Conservation (phyloP, 2,329 filamentous ascomycete genomes). For the Hirsutella thompsonii region DNA sequence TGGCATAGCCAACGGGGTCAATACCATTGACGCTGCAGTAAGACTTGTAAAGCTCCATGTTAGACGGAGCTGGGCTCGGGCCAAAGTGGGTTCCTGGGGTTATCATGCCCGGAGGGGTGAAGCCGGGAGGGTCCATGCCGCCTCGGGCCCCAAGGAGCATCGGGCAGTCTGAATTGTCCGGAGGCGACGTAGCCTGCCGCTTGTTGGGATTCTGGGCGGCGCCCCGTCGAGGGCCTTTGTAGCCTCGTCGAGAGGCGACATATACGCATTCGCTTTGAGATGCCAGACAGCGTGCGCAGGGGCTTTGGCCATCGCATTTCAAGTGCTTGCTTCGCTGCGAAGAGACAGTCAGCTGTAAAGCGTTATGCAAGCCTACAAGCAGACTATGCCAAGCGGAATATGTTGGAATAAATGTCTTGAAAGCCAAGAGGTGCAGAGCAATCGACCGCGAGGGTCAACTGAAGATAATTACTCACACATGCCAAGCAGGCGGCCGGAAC, state of each 20-base stretch:
- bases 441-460: too few relatives aligned
- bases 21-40: slow-evolving; percentile 13
- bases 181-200: slow-evolving; percentile 31
- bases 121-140: slow-evolving; percentile 3
- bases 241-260: slow-evolving; percentile 61
- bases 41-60: slow-evolving; percentile 28
- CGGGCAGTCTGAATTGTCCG: slow-evolving; percentile 24
- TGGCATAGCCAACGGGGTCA: slow-evolving; percentile 9
- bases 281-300: slow-evolving; percentile 54
- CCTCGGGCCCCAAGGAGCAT: slow-evolving; percentile 16
- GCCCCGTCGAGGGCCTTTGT: slow-evolving; percentile 43
- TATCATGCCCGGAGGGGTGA: slow-evolving; percentile 4
- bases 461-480: slow-evolving; percentile 30
- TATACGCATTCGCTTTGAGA: slow-evolving; percentile 54
- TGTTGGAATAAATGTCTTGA: too few relatives aligned
- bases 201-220: slow-evolving; percentile 33
- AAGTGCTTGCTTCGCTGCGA: slow-evolving; percentile 51
- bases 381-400: too few relatives aligned
- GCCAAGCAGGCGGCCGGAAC: slow-evolving; percentile 40
- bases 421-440: too few relatives aligned
- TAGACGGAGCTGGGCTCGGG: slow-evolving; percentile 6
- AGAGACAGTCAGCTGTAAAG: too few relatives aligned
- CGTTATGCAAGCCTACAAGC: too few relatives aligned
- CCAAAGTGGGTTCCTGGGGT: slow-evolving; percentile 10
- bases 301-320: slow-evolving; percentile 60